Evolutionary conservation across 129 eudicot genomes (phyloP).

Genomic region (Silybum marianum): DNA sequence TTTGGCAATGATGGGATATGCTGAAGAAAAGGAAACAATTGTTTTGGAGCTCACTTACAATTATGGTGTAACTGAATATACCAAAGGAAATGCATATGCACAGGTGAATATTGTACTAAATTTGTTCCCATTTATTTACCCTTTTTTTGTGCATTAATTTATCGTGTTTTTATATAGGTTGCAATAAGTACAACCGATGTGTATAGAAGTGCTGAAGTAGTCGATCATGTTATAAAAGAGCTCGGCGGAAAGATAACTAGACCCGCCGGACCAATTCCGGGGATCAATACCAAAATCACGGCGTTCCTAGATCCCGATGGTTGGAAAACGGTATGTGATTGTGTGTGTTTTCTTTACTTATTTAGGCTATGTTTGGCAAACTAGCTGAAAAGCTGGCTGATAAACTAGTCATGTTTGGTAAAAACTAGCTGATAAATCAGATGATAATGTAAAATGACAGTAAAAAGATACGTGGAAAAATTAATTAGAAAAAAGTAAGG

Average conservation of each 20-base stretch:
- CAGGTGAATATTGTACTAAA: slow-evolving; percentile 55
- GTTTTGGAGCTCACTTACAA: slow-evolving; percentile 92
- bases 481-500: no score
- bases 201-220: slow-evolving; percentile 84
- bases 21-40: slow-evolving; percentile 66
- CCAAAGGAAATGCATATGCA: slow-evolving; percentile 96
- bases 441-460: no score
- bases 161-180: slow-evolving; percentile 44
- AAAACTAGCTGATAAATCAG: not conserved
- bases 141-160: not conserved
- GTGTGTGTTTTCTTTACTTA: not conserved
- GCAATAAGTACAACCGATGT: slow-evolving; percentile 91
- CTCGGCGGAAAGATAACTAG: slow-evolving; percentile 91
- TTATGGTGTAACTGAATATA: slow-evolving; percentile 85
- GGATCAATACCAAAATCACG: slow-evolving; percentile 76
- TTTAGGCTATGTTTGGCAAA: not conserved
- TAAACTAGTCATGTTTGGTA: not conserved
- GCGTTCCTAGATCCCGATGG: slow-evolving; percentile 94
- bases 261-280: slow-evolving; percentile 90
- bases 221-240: slow-evolving; percentile 69
- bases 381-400: not conserved
- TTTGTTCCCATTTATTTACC: not conserved
- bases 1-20: slow-evolving; percentile 94
- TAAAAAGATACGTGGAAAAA: no score
- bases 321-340: slow-evolving; percentile 88